Percentiles rank a stretch among this genome's conserved stretches.
These are phyloP conservation scores for Coelastrella sp. DNA, from an alignment of 139 green algal species.

Conservation along the genomic window DNA sequence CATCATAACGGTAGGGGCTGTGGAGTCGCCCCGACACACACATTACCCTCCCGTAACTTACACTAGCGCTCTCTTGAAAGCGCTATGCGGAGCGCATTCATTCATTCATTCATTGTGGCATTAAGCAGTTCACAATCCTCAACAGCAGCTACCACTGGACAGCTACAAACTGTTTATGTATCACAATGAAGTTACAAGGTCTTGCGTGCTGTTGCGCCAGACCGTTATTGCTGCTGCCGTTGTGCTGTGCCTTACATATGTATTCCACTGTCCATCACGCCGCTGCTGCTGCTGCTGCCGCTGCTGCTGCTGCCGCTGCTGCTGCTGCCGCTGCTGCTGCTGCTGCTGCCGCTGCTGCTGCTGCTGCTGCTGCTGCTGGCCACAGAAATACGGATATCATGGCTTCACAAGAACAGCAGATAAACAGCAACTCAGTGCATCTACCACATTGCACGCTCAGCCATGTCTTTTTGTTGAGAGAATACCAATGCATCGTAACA, in stretches of 20 bases:
- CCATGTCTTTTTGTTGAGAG: not conserved
- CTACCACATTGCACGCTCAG: not conserved
- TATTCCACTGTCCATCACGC: not conserved
- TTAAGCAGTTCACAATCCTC: too few relatives aligned
- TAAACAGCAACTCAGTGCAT: not conserved
- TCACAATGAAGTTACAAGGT: too few relatives aligned
- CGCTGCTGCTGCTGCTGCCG: not conserved
- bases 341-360: constrained; percentile 17
- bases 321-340: not conserved
- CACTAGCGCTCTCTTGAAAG: too few relatives aligned
- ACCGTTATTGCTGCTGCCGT: too few relatives aligned
- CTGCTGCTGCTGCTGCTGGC: not conserved
- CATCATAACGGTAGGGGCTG: too few relatives aligned
- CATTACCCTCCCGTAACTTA: too few relatives aligned
- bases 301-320: not conserved
- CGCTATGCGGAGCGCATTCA: too few relatives aligned
- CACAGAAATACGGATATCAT: constrained; percentile 12
- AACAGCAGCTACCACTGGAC: too few relatives aligned
- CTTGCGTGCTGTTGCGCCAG: too few relatives aligned
- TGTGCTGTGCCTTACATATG: not conserved
- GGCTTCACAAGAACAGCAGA: constrained; percentile 16
- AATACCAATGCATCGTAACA: not conserved
- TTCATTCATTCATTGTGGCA: too few relatives aligned
- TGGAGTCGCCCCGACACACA: too few relatives aligned
- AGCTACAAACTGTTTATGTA: too few relatives aligned